phyloP scores from a whole-genome alignment of 179 eudicot genomes.

The Nepenthes alata region DNA sequence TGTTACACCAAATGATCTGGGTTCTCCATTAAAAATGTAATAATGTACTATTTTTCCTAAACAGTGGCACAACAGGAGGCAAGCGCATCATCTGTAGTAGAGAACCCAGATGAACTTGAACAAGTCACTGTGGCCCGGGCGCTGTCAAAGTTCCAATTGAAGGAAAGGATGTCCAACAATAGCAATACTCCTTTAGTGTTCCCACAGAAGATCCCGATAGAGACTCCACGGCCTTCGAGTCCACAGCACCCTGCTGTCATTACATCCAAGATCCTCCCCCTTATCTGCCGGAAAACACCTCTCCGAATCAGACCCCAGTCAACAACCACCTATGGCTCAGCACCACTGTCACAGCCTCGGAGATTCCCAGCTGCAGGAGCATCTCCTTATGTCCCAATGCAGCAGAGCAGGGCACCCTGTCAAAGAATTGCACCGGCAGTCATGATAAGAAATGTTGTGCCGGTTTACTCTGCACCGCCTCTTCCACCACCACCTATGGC shows the following conservation, averaged over 20 bases:
- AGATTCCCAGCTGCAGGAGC: conserved; percentile 39
- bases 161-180: conserved; percentile 27
- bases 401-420: conserved; percentile 25
- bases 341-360: conserved; percentile 4
- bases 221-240: conserved; percentile 26
- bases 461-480: conserved; percentile 49
- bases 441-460: conserved; percentile 38
- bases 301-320: conserved; percentile 18
- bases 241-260: conserved; percentile 27
- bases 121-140: conserved; percentile 53
- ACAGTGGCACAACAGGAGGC: conserved; percentile 47
- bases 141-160: conserved; percentile 29
- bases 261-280: conserved; percentile 53
- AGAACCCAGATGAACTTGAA: conserved; percentile 43
- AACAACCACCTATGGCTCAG: neutral
- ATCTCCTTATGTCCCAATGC: conserved; percentile 40
- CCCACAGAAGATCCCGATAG: conserved; percentile 24
- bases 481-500: conserved; percentile 19
- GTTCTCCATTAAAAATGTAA: too few species aligned
- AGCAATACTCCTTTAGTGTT: conserved; percentile 26
- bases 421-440: conserved; percentile 47
- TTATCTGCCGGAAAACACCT: conserved; percentile 28
- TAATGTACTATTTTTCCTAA: conserved; percentile 8
- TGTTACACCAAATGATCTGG: too few species aligned
- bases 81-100: conserved; percentile 25